phyloP scores from a whole-genome alignment of 2,329 filamentous ascomycete genomes.

The Davidsoniella virescens region DNA sequence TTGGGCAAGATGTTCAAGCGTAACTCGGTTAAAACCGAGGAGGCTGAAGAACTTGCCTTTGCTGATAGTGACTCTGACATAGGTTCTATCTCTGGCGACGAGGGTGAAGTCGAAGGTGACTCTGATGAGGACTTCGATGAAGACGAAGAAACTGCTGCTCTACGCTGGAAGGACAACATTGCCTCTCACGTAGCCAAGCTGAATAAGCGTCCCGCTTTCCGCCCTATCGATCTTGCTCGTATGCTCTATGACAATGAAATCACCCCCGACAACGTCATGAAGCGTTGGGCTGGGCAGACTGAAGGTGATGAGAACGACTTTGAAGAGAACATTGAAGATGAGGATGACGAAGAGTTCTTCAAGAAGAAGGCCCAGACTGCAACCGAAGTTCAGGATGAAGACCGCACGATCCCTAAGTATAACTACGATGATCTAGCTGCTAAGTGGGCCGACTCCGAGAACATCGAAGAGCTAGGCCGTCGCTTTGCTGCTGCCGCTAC shows the following conservation, averaged over 20 bases:
- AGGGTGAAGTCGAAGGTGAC: slow-evolving; percentile 29
- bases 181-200: slow-evolving; percentile 55
- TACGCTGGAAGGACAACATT: slow-evolving; percentile 83
- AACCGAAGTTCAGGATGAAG: slow-evolving; percentile 59
- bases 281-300: slow-evolving; percentile 60
- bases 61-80: slow-evolving; percentile 95
- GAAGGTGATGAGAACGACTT: slow-evolving; percentile 25
- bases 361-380: slow-evolving; percentile 48
- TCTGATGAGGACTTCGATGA: slow-evolving; percentile 35
- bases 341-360: slow-evolving; percentile 44
- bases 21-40: slow-evolving; percentile 31
- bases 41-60: slow-evolving; percentile 65
- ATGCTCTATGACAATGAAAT: slow-evolving; percentile 79
- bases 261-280: slow-evolving; percentile 56
- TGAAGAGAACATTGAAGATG: slow-evolving; percentile 40
- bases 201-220: slow-evolving; percentile 56
- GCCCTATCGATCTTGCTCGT: slow-evolving; percentile 66
- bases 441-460: slow-evolving; percentile 72
- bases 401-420: slow-evolving; percentile 61
- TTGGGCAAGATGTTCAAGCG: slow-evolving; percentile 45
- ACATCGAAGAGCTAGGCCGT: slow-evolving; percentile 55
- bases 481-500: slow-evolving; percentile 54
- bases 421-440: slow-evolving; percentile 66
- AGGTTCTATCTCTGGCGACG: slow-evolving; percentile 58
- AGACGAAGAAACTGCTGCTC: slow-evolving; percentile 51